Base-by-base conservation (phyloP, 768 basidiomycete genomes). In the Cubamyces sp. region DNA sequence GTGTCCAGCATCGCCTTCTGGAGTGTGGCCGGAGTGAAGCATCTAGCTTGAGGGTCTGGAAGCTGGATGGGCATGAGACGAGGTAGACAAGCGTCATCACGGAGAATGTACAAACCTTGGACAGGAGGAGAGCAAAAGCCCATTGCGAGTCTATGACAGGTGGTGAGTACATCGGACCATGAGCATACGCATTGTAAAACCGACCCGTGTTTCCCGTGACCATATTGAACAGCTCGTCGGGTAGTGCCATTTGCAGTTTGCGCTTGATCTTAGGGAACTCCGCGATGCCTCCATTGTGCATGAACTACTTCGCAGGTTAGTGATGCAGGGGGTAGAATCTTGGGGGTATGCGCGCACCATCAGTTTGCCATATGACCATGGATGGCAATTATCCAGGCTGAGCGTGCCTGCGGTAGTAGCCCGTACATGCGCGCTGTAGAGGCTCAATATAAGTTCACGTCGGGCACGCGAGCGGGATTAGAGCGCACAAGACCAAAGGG, bases 281-380 rank as follows among this genome's bases (percentile, higher is more conserved):
- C 45, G 91, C 87, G 57, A 99, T 91, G n/a, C 87, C 87, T 56
- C 96, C 96, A 66, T 97, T 98, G 74, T 96, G 95, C 95, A 98
- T 98, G 77, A 92, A 98, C 94, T 96, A 66, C 15, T 16, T 14
- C 30, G 15, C 12, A 16, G 11, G 40, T 54, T n/a, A 45, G 18
- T 15, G 7, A 16, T 21, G 4, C 21, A 46, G 18, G 23, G 11
- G 9, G 3, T 9, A 34, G 23, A 16, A 58, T 34, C 49, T 49
- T 61, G 26, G 39, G 47, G 52, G 53, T 47, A 41, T 26, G 54
- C 30, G 65, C 75, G 67, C 69, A 94, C 95, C 93, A 98, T 97
- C 50, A 99, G 78, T 71, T 91, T 94, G 11, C 91, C 92, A 70
- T 92, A 88, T 42, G 86, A 86, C 76, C 96, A 99, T 5, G 97